Evolutionary conservation across 148 eudicot genomes (phyloP).

Genomic region (Oxyria digyna): DNA sequence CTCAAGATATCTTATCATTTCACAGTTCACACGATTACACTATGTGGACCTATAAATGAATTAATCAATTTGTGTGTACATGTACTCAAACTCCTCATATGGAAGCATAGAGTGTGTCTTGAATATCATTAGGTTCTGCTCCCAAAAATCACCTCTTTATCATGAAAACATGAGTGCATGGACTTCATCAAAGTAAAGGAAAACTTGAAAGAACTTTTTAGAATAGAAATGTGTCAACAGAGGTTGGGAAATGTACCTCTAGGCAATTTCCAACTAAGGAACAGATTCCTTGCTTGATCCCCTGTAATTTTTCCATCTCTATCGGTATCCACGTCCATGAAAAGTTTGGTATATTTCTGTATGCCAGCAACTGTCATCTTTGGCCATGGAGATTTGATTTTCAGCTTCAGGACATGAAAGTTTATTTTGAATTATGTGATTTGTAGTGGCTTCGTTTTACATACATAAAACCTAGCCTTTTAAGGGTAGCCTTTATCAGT

Average conservation of each 20-base stretch:
- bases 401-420: no score
- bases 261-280: constrained; percentile 95
- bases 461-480: no score
- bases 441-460: no score
- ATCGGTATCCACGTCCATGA: constrained; percentile 81
- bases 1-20: not conserved
- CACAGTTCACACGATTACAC: not conserved
- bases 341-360: constrained; percentile 85
- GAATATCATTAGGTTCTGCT: not conserved
- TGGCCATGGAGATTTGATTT: constrained; percentile 92
- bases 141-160: not conserved
- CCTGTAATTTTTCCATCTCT: constrained; percentile 95
- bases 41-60: not conserved
- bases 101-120: not conserved
- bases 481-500: not conserved
- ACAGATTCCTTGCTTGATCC: constrained; percentile 76
- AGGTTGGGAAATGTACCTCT: constrained; percentile 42
- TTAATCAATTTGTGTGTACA: not conserved
- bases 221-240: not conserved
- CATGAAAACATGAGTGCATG: not conserved
- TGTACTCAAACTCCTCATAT: not conserved
- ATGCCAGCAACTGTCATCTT: constrained; percentile 82
- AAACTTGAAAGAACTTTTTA: not conserved
- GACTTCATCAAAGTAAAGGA: not conserved
- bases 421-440: no score